Evolutionary conservation across 768 basidiomycete genomes (phyloP).

Genomic region (Russula foetens): DNA sequence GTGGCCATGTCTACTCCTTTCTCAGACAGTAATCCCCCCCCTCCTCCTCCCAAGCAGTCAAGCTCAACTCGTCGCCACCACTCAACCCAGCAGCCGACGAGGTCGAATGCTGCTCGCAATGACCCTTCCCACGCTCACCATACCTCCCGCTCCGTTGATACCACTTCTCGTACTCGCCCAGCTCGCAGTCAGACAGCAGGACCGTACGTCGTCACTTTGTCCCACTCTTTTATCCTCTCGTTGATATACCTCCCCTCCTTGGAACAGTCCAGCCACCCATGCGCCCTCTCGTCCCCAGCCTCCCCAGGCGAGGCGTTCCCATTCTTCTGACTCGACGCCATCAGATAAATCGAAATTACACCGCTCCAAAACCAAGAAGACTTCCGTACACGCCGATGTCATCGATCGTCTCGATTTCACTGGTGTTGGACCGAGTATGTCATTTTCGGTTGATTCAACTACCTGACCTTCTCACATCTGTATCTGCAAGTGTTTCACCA

Average conservation of each 20-base stretch:
- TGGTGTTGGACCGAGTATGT: constrained; percentile 74
- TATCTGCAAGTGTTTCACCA: constrained; percentile 71
- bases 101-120: constrained; percentile 27
- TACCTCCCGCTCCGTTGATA: constrained; percentile 39
- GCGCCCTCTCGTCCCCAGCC: constrained; percentile 21
- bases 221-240: constrained; percentile 8
- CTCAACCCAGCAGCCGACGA: neutral
- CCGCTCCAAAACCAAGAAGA: constrained; percentile 56
- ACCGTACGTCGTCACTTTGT: constrained; percentile 32
- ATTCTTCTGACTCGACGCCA: constrained; percentile 42
- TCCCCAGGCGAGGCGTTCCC: constrained; percentile 34
- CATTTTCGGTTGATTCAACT: constrained; percentile 7
- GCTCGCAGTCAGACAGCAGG: constrained; percentile 50
- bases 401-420: constrained; percentile 86
- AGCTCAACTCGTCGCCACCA: constrained; percentile 20
- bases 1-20: constrained; percentile 11
- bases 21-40: constrained; percentile 23
- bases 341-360: constrained; percentile 38
- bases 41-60: constrained; percentile 29
- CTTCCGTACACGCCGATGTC: constrained; percentile 77
- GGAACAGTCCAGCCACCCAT: constrained; percentile 1
- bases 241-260: constrained; percentile 4
- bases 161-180: constrained; percentile 39
- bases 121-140: constrained; percentile 68
- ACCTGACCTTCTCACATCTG: constrained; percentile 16